Evolutionary conservation across 768 basidiomycete genomes (phyloP), one percentile per base, ranked within the genome.

Genomic region (Cyclocybe cylindracea): DNA sequence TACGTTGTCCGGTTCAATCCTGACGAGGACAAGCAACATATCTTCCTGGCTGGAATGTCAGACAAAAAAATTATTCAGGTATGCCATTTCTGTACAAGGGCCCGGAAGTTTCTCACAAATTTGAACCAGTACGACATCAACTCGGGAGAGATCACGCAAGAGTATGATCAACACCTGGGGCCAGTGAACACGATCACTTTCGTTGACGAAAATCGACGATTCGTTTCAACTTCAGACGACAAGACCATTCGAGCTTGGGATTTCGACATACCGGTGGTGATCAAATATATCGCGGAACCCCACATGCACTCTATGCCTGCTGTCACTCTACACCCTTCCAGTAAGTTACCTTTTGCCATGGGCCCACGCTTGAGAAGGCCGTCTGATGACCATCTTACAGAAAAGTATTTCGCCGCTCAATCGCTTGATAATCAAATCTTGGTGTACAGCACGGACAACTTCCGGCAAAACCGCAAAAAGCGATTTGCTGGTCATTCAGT

Each of bases 241-340:
- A 98, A 98, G 74, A 97, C 94, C 2, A 97, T 99, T 56, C 87
- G 97, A 40, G 96, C 94, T 13, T 99, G 97, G 97, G 97, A 99
- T 69, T 98, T 89, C 68, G 97, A 99, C 70, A 98, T 99, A 56
- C 97, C 97, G 5, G 97, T 98, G 34, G 94, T 97, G 47, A 98
- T 99, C 78, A 99, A 99, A 70, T 97, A 98, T 68, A 98, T 98
- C 53, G 96, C 97, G 14, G 97, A 99, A 69, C 97, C 97, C 3
- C 87, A 94, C 65, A 98, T 99, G 97, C 95, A 99, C 72, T 97
- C 94, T 13, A 98, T 99, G 95, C 97, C 97, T 6, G 91, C 97
- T 13, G 95, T 98, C 42, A 95, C 94, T 5, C 71, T 96, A 24
- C 94, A 98, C 69, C 96, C 97, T 18, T 95, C 86, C 50, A 89